These are phyloP conservation scores for Akanthomyces uredinophilus DNA, from an alignment of 2,329 filamentous ascomycete species.

Conservation along the genomic window DNA sequence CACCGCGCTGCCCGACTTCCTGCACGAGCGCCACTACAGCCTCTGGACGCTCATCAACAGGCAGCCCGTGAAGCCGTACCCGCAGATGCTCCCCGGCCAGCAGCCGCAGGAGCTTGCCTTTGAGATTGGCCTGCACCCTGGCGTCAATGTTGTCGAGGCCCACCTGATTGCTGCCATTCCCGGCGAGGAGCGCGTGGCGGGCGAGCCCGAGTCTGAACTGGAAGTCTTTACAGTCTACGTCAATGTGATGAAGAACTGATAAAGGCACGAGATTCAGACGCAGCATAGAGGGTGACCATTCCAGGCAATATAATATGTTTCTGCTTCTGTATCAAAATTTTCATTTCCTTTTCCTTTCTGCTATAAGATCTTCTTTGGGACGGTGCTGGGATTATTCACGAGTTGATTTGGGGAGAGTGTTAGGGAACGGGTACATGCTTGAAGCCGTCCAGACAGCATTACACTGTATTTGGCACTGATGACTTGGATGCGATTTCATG, in stretches of 20 bases:
- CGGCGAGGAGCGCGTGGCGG: constrained; percentile 50
- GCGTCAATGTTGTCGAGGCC: constrained; percentile 73
- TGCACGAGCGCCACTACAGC: constrained; percentile 67
- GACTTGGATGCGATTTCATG: not conserved
- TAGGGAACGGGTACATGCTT: not conserved
- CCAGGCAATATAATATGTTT: not conserved
- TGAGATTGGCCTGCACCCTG: constrained; percentile 65
- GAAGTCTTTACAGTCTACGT: constrained; percentile 75
- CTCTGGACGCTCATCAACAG: constrained; percentile 69
- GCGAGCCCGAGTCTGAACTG: constrained; percentile 63
- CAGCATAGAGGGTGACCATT: not conserved
- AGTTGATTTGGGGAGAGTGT: not conserved
- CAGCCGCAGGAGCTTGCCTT: constrained; percentile 62
- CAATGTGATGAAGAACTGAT: constrained; percentile 55
- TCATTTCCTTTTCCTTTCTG: not conserved
- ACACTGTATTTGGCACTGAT: not conserved
- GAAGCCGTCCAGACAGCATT: not conserved
- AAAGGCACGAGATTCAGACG: not conserved
- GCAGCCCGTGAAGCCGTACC: constrained; percentile 48
- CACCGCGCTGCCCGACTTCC: constrained; percentile 56
- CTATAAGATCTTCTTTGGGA: not conserved
- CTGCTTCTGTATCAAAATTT: not conserved
- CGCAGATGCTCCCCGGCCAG: constrained; percentile 49
- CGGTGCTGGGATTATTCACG: not conserved
- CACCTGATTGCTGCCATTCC: constrained; percentile 69